Evolutionary conservation across 345 rosid genomes (phyloP), one percentile per base, ranked within the genome.

Genomic region (Draba incana): DNA sequence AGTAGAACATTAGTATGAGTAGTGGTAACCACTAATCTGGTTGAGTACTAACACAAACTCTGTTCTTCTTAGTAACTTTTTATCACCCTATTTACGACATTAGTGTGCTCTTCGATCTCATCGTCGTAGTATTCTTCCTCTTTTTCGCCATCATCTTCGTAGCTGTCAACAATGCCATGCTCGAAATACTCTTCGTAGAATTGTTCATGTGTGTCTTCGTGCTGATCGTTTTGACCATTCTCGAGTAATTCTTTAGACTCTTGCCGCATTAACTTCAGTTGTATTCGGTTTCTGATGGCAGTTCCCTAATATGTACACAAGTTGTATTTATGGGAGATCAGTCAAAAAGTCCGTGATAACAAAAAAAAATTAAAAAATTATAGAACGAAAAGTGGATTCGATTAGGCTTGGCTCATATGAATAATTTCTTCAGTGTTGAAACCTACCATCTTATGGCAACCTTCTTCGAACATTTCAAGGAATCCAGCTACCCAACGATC

Each of bases 381-480:
- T 33, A 33, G 37, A 33, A 5, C 8, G 37, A 33, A 33, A 33
- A 33, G 37, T 33, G 37, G 7, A 33, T 33, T 33, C 37, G 37
- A 33, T 5, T 33, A 33, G 37, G 37, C 37, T 33, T 20, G 20
- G 20, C 20, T 20, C 20, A 20, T 20, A 20, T 20, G 20, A 20
- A 20, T 20, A 20, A 20, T 20, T 20, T 20, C 20, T 20, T 20
- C 20, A 20, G 20, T 20, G 20, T 20, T 33, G 35, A 12, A 8
- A 50, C 28, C 48, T 42, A 83, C 89, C 89, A 85, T 83, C 64
- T 85, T 81, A 71, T 85, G 90, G 71, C 81, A 85, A 27, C 84
- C 76, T 71, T 84, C 86, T 75, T 83, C 84, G 48, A 85, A 85
- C 84, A 85, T 83, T 58, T 83, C 90, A 46, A 85, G 86, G 69